Evolutionary conservation across 208 protist species (phyloP).

Genomic region (Crithidia expoeki): DNA sequence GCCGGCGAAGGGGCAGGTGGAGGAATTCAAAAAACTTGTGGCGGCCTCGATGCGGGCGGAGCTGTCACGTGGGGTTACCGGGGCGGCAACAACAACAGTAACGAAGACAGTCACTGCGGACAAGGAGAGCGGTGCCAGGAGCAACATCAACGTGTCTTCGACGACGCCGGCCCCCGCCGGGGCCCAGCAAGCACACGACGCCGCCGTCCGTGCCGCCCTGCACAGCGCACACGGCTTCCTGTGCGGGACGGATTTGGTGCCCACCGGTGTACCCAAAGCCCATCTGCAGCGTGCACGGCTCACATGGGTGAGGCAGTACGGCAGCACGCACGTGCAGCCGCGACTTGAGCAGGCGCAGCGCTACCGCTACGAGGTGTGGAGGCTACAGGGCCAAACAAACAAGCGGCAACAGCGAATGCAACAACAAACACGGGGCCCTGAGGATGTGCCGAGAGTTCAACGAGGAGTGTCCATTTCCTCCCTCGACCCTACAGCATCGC

Average conservation of each 20-base stretch:
- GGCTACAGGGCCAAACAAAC: slow-evolving; percentile 1
- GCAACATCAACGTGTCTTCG: too few relatives aligned
- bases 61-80: slow-evolving; percentile 3
- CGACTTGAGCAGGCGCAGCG: slow-evolving; percentile 37
- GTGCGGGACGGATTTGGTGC: slow-evolving; percentile 43
- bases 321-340: slow-evolving; percentile 23
- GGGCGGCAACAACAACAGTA: not conserved
- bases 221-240: slow-evolving; percentile 42
- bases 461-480: not conserved
- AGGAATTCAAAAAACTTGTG: slow-evolving; percentile 50
- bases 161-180: not conserved
- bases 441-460: not conserved
- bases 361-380: slow-evolving; percentile 27
- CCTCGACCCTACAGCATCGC: not conserved
- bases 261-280: slow-evolving; percentile 38
- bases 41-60: slow-evolving; percentile 39
- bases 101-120: not conserved
- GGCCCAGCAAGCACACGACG: slow-evolving; percentile 18
- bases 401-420: not conserved
- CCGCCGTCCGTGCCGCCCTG: slow-evolving; percentile 27
- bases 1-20: slow-evolving; percentile 40
- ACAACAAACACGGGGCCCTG: not conserved
- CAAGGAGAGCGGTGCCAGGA: too few relatives aligned
- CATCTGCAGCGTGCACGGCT: slow-evolving; percentile 47
- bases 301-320: slow-evolving; percentile 43